Conservation (phyloP, 768 basidiomycete genomes). For the Neoboletus magnificus region DNA sequence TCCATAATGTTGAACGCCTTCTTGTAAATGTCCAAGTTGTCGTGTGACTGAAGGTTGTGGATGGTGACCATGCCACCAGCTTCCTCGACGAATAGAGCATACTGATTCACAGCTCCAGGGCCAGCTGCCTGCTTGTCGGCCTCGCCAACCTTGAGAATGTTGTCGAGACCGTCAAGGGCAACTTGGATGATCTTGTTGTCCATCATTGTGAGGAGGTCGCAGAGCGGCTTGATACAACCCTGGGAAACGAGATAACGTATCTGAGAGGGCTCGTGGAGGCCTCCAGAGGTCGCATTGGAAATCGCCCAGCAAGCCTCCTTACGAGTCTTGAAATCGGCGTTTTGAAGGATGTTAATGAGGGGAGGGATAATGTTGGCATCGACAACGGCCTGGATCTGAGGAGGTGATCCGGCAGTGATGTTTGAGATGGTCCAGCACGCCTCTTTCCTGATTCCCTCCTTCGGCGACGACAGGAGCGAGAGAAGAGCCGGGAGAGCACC, state of each 20-base stretch:
- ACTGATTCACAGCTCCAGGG: constrained; percentile 84
- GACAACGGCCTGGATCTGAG: constrained; percentile 95
- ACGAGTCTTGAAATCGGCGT: constrained; percentile 98
- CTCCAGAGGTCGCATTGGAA: constrained; percentile 97
- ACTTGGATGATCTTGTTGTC: constrained; percentile 99
- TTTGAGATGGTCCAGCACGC: constrained; percentile 99
- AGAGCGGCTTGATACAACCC: constrained; percentile 98
- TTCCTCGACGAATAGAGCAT: constrained; percentile 94
- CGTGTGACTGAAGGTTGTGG: constrained; percentile 98
- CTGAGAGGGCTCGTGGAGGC: constrained; percentile 92
- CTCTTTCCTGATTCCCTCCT: constrained; percentile 99
- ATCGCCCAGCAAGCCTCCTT: constrained; percentile 99
- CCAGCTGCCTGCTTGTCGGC: constrained; percentile 83
- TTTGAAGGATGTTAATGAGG: constrained; percentile 94
- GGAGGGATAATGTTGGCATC: constrained; percentile 98
- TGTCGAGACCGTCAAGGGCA: constrained; percentile 96
- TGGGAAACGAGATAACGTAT: constrained; percentile 97
- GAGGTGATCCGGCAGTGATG: constrained; percentile 94
- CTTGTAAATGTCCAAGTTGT: constrained; percentile 99
- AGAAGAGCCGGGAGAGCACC: constrained; percentile 95
- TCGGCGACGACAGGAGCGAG: constrained; percentile 89
- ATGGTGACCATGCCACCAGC: constrained; percentile 99
- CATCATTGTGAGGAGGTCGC: constrained; percentile 95
- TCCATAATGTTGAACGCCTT: constrained; percentile 99
- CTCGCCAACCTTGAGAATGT: constrained; percentile 97